Evolutionary conservation across 1,139 yeast species (phyloP).

Genomic region (Insectozyma bohioensis): DNA sequence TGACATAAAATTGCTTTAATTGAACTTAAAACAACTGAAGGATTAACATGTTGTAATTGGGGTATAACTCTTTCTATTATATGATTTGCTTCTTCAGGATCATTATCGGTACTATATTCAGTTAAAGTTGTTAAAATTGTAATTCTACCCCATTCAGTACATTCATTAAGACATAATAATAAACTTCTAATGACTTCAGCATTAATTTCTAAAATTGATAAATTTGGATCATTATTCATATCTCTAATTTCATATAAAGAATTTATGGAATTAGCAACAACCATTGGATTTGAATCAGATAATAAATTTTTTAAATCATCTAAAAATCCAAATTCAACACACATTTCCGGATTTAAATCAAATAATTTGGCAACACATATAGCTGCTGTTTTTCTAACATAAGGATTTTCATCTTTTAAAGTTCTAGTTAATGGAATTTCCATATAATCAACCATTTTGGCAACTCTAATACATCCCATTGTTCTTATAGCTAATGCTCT

Average conservation of each 20-base stretch:
- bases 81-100: conserved; percentile 70
- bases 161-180: conserved; percentile 85
- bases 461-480: conserved; percentile 97
- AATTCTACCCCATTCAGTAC: conserved; percentile 99
- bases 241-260: conserved; percentile 83
- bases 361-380: conserved; percentile 94
- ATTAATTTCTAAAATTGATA: conserved; percentile 40
- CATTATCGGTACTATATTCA: conserved; percentile 55
- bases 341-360: conserved; percentile 78
- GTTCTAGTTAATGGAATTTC: conserved; percentile 87
- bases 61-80: conserved; percentile 91
- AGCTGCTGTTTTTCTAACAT: conserved; percentile 96
- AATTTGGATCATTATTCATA: conserved; percentile 51
- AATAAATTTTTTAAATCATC: conserved; percentile 67
- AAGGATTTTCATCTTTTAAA: conserved; percentile 89
- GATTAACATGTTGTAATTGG: conserved; percentile 95
- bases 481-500: conserved; percentile 96
- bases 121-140: conserved; percentile 81
- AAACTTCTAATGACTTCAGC: conserved; percentile 58
- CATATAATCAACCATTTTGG: conserved; percentile 92
- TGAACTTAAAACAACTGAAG: conserved; percentile 88
- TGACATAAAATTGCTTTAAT: conserved; percentile 81
- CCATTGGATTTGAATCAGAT: conserved; percentile 94
- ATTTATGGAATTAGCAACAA: conserved; percentile 88
- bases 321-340: conserved; percentile 85